A percentile compares a stretch with the other conserved stretches of the same genome.
phyloP scores from a whole-genome alignment of 2,329 filamentous ascomycete genomes.

The Nannizziopsis barbatae region DNA sequence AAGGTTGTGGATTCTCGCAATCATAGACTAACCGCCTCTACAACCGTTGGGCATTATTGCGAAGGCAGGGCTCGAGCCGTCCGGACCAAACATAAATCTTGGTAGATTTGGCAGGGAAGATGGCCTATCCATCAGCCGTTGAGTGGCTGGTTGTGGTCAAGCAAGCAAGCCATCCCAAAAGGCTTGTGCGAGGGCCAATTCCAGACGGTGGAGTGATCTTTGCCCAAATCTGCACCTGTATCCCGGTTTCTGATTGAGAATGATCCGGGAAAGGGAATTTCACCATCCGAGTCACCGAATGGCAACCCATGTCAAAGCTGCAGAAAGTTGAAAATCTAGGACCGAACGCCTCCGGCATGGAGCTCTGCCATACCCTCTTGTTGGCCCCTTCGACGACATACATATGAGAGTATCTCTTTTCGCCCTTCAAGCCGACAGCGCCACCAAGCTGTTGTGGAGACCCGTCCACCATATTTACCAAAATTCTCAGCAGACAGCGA shows the following conservation, averaged over 20 bases:
- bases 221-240: background rate
- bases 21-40: background rate
- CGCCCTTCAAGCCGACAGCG: no score
- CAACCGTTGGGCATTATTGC: background rate
- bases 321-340: no score
- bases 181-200: no score
- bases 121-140: background rate
- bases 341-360: no score
- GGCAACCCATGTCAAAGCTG: background rate
- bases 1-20: background rate
- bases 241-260: background rate
- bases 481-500: no score
- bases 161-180: background rate
- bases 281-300: background rate
- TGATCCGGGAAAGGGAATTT: background rate
- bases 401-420: no score
- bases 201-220: conserved; percentile 4
- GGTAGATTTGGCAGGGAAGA: background rate
- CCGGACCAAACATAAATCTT: background rate
- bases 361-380: no score
- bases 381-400: no score
- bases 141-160: background rate
- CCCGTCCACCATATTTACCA: no score
- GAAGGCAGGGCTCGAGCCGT: background rate
- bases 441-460: no score